Evolutionary conservation across 176 grass and related monocot species (phyloP), one percentile per base, ranked within the genome.

Genomic region (Echinochloa phyllopogon): DNA sequence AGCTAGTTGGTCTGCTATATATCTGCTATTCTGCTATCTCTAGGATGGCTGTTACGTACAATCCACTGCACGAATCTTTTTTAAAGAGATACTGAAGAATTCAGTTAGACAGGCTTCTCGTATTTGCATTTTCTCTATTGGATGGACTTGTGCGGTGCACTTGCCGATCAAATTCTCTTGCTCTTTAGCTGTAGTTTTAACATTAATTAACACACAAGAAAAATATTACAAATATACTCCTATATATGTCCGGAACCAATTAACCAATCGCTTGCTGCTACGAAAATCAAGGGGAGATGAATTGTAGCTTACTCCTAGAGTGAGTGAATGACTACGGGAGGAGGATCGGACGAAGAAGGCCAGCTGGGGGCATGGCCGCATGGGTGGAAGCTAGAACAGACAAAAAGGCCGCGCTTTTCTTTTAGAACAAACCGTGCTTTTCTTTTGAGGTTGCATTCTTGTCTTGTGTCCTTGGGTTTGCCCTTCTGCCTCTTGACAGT

Each of bases 401-500:
- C 42, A 44, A 55, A 55, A 47, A 48, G 15, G 4, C 25, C 5
- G 8, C 16, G 3, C 8, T 47, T 78, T 62, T 18, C 1, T 48
- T 29, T 78, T 23, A 17, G n/a, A 33, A 33, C 29, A 33, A 33
- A 33, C 25, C 5, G 8, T 8, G 3, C 8, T 47, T 78, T 62
- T 18, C 3, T 48, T 29, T 78, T 23, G 61, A 68, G 71, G 44
- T 37, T 4, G 69, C 44, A 47, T 87, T 84, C 64, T 56, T 84
- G 70, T 76, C 86, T 53, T 91, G 66, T 51, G 47, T 1, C 25
- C 74, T n/a, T 81, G 89, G 69, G 68, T 84, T 69, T 82, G 21
- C 33, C 58, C 33, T 6, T 24, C 17, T 80, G 51, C 36, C 48
- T 81, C 66, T 40, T 48, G 83, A 83, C 79, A 27, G 75, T 84